A percentile compares a stretch with the other conserved stretches of the same genome.
Evolutionary conservation across 331 rosid genomes (phyloP).

Genomic region (Malus hybrid): DNA sequence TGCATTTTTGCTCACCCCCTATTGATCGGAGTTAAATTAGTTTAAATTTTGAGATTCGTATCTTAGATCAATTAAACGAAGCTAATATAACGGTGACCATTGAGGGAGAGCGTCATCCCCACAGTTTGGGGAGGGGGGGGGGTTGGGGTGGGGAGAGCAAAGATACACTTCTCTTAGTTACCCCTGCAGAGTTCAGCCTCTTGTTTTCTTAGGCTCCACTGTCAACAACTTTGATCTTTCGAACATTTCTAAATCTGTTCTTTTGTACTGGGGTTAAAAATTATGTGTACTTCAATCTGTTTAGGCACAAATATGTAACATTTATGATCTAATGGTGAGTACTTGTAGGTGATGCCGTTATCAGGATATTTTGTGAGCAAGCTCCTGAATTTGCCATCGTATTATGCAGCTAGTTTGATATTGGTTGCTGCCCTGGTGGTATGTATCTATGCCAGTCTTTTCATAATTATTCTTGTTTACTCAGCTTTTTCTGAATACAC

Average conservation of each 20-base stretch:
- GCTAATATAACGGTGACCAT: too few relatives aligned
- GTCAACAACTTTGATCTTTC: not conserved
- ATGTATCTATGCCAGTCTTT: conserved; percentile 16
- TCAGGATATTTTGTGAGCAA: conserved; percentile 67
- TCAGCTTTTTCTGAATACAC: not conserved
- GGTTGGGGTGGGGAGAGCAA: too few relatives aligned
- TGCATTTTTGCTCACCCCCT: too few relatives aligned
- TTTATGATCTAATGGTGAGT: not conserved
- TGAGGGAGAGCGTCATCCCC: too few relatives aligned
- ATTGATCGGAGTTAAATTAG: too few relatives aligned
- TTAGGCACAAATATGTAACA: not conserved
- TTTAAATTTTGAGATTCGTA: too few relatives aligned
- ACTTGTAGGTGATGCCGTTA: conserved; percentile 81
- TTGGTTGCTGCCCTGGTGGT: conserved; percentile 91
- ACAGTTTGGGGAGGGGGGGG: too few relatives aligned
- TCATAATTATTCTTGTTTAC: not conserved
- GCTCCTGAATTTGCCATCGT: conserved; percentile 63
- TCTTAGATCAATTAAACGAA: too few relatives aligned
- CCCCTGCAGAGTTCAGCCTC: not conserved
- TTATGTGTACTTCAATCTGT: not conserved
- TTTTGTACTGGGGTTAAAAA: not conserved
- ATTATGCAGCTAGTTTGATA: conserved; percentile 86
- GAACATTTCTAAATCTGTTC: not conserved
- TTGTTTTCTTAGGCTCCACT: not conserved
- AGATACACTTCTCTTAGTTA: not conserved